phyloP scores from a whole-genome alignment of 1,284 basidiomycete genomes.

The Prillingera fragicola region DNA sequence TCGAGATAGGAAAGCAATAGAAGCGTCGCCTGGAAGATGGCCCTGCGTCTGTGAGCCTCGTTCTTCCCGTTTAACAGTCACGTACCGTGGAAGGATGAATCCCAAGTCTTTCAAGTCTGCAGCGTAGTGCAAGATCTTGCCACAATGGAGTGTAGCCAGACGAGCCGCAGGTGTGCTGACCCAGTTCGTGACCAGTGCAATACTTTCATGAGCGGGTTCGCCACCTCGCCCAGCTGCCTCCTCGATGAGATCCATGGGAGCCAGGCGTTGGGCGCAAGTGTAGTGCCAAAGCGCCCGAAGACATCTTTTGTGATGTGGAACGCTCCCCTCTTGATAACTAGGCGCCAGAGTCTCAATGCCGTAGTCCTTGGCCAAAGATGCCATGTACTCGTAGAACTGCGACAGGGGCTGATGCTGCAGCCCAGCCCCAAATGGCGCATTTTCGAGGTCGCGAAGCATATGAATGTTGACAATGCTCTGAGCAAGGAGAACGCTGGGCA shows the following conservation, averaged over 20 bases:
- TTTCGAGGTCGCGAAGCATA: slow-evolving; percentile 1
- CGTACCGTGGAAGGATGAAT: slow-evolving; percentile 8
- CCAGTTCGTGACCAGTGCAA: slow-evolving; percentile 2
- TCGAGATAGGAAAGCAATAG: slow-evolving; percentile 6
- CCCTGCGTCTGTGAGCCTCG: neutral
- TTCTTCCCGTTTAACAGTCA: neutral
- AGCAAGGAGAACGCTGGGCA: slow-evolving; percentile 3
- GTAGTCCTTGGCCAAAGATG: neutral
- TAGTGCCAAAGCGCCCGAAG: slow-evolving; percentile 8
- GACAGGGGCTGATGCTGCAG: neutral
- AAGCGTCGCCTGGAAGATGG: slow-evolving; percentile 6
- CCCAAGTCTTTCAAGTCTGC: slow-evolving; percentile 5
- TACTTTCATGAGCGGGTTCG: neutral
- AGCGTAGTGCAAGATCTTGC: slow-evolving; percentile 1
- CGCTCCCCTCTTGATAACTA: too few species aligned
- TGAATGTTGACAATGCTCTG: slow-evolving; percentile 8
- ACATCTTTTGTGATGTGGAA: neutral
- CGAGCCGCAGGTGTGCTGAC: neutral
- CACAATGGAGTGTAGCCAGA: slow-evolving; percentile 5
- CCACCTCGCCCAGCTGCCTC: slow-evolving; percentile 6
- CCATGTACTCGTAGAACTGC: slow-evolving; percentile 3
- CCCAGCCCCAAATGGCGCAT: neutral
- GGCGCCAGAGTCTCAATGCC: too few species aligned
- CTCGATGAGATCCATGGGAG: slow-evolving; percentile 4
- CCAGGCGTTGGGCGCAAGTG: slow-evolving; percentile 2